Evolutionary conservation across 129 eudicot species (phyloP).

Genomic region (Rutidosis leptorrhynchoides): DNA sequence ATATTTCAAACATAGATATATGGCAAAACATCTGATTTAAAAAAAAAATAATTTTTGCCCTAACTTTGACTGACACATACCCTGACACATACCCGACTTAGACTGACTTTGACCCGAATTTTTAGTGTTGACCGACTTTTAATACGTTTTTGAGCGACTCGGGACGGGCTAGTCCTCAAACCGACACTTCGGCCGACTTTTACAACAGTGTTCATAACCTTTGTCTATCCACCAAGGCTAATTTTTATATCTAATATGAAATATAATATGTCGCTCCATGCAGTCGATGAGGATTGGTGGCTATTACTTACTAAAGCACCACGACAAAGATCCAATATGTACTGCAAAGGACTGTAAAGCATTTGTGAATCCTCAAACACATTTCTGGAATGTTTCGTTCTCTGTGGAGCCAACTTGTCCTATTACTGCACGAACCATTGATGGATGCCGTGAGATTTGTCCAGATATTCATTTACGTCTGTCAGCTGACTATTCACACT

Average conservation of each 20-base stretch:
- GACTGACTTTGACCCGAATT: too few relatives aligned
- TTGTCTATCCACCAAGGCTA: constrained; percentile 2
- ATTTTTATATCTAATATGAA: not conserved
- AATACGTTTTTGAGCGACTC: too few relatives aligned
- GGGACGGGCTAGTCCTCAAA: too few relatives aligned
- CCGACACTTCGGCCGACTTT: too few relatives aligned
- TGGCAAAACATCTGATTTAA: too few relatives aligned
- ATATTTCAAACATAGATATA: too few relatives aligned
- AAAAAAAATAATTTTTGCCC: too few relatives aligned
- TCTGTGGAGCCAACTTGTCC: constrained; percentile 34
- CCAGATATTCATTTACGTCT: constrained; percentile 45
- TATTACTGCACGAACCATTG: constrained; percentile 14
- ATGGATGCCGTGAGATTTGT: constrained; percentile 21
- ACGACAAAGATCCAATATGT: constrained; percentile 43
- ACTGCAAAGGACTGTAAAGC: constrained; percentile 36
- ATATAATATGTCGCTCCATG: constrained; percentile 22
- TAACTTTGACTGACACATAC: too few relatives aligned
- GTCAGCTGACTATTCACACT: constrained; percentile 39
- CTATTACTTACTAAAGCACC: constrained; percentile 56
- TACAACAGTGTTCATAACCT: too few relatives aligned
- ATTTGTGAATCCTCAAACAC: constrained; percentile 34
- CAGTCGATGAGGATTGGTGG: constrained; percentile 65
- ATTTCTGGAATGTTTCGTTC: constrained; percentile 54
- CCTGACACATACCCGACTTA: too few relatives aligned
- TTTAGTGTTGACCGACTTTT: too few relatives aligned